Base-by-base conservation (phyloP, 1,284 basidiomycete genomes). In the Cryptococcus deneoformans region DNA sequence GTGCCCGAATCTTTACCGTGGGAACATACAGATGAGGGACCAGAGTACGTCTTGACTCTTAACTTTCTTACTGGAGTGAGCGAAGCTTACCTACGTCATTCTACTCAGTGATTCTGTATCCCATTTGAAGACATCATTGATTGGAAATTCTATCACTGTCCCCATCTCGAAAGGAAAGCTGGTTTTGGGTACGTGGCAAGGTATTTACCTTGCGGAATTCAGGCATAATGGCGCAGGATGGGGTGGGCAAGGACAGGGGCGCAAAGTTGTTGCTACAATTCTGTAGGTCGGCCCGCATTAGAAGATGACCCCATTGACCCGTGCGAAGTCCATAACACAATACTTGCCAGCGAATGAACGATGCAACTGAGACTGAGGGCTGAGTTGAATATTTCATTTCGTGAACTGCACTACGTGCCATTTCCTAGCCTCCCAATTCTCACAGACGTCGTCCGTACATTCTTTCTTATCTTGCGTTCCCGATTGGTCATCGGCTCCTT, bases 141-240 rank as follows among this genome's bases (percentile, higher is more conserved):
- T 94, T 51, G 92, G 92, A 36, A 83, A 88, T 20, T 86, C 88
- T 1, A 82, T 95, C 65, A 87, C 87, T 11, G 81, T 95, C 35
- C 92, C 92, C 4, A 92, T 96, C 67, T 89, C 90, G 1, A 83
- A 89, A 58, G 90, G 88, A 2, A 81, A 82, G 48, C 79, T 95
- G 61, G 90, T 89, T 64, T 79, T 94, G 43, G 93, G 92, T 5
- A 94, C 90, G 16, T 96, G 92, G 92, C 92, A 95, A 82, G 90
- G 69, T 12, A 70, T 75, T 55, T 75, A 73, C 56, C 67, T 73
- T 10, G 67, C 67, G 14, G 71, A 75, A 58, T 72, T 70, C 52
- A 57, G 74, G 37, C 67, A 72, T 55, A 65, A 61, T n/a, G 74
- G 74, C 29, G 61, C 61, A 35, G 74, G 74, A 1, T 76, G 71